These are phyloP conservation scores for Talaromyces sp. DNA, from an alignment of 2,329 filamentous ascomycete genomes.

Conservation along the genomic window DNA sequence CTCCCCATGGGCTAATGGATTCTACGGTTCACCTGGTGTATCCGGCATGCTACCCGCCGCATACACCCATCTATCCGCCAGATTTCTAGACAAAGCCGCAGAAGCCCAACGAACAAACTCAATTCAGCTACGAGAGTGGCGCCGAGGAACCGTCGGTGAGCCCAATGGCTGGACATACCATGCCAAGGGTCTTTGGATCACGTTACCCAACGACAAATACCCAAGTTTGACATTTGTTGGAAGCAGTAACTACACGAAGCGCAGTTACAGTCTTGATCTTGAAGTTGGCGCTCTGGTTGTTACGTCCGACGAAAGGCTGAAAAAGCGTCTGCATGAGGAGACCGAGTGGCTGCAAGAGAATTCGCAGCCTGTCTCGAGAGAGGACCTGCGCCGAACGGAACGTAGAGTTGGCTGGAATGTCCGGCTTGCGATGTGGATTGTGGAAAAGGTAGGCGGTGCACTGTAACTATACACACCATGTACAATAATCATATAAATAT, in stretches of 20 bases:
- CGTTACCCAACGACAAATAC: slow-evolving; percentile 55
- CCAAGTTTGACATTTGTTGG: slow-evolving; percentile 82
- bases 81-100: slow-evolving; percentile 67
- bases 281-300: slow-evolving; percentile 86
- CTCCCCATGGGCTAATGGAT: slow-evolving; percentile 90
- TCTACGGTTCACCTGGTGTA: slow-evolving; percentile 82
- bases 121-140: slow-evolving; percentile 83
- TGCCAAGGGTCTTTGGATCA: slow-evolving; percentile 92
- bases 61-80: slow-evolving; percentile 81
- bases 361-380: slow-evolving; percentile 64
- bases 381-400: slow-evolving; percentile 78
- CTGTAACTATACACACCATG: slow-evolving; percentile 51
- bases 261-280: slow-evolving; percentile 87
- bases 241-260: slow-evolving; percentile 91
- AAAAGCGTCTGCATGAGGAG: slow-evolving; percentile 71
- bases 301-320: slow-evolving; percentile 70
- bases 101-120: slow-evolving; percentile 52
- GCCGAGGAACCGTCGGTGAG: slow-evolving; percentile 72
- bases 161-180: slow-evolving; percentile 95
- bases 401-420: slow-evolving; percentile 82
- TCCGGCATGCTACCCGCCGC: slow-evolving; percentile 87
- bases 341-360: slow-evolving; percentile 75
- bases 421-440: slow-evolving; percentile 88
- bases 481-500: slow-evolving; percentile 18
- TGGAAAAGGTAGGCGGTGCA: slow-evolving; percentile 80